Evolutionary conservation across 2,329 filamentous ascomycete genomes (phyloP), one percentile per base, ranked within the genome.

Genomic region (Aspergillus nomiae): DNA sequence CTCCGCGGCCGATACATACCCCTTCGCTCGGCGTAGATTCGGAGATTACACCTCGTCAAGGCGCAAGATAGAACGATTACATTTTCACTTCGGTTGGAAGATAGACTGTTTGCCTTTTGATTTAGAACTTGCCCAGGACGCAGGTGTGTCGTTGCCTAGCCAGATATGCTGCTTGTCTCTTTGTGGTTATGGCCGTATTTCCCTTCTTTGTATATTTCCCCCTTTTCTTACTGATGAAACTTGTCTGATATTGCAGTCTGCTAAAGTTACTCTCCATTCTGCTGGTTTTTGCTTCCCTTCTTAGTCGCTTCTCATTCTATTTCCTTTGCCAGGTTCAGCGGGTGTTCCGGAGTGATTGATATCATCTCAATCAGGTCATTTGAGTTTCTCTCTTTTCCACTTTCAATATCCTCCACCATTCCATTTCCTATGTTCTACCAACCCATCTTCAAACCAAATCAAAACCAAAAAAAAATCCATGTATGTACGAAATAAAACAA

Each of bases 1-100:
- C 75, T 5, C 75, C 75, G 36, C 74, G 74, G 28, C 74, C 75
- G 48, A 56, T 71, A 32, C 73, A 76, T 60, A 70, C 69, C 2
- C 74, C 73, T 34, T 72, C 71, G 1, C 70, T 72, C 2, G 64
- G 61, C 34, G 60, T 69, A 19, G 72, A 74, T 48, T 46, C 67
- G 2, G 74, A 73, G 36, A 54, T 67, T 50, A 74, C 73, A 1
- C 74, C 73, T 60, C 69, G 71, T 45, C 67, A 68, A 21, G 53
- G 65, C 6, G 72, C 69, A 38, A 68, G 71, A 54, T 67, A 72
- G 69, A 62, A n/a, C 19, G 38, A 19, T 41, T 41, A 60, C 63
- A 64, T 65, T 51, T 30, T 28, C 48, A 55, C 36, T 32, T 21
- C 26, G 46, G 45, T 51, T 51, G 46, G 30, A 53, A 53, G 50